These are phyloP conservation scores for Erythrobasidium hasegawianum DNA, from an alignment of 1,284 basidiomycete genomes.

Conservation along the genomic window DNA sequence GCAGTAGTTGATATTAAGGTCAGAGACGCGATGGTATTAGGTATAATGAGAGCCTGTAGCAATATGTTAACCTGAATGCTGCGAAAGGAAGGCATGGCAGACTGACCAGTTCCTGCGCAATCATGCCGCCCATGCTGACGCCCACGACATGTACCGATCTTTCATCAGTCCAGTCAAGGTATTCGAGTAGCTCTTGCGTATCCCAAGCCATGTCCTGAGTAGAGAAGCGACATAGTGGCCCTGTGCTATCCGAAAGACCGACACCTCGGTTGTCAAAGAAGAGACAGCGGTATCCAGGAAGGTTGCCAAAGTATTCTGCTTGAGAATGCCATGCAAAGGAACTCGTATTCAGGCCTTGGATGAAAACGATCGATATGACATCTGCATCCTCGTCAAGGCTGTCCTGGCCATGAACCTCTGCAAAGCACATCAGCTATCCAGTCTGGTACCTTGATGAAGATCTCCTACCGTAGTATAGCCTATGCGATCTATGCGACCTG, in stretches of 20 bases:
- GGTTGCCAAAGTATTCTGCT: slow-evolving; percentile 45
- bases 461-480: slow-evolving; percentile 41
- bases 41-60: slow-evolving; percentile 60
- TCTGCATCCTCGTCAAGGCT: slow-evolving; percentile 6
- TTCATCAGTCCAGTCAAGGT: slow-evolving; percentile 64
- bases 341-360: slow-evolving; percentile 27
- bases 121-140: slow-evolving; percentile 64
- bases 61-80: not conserved
- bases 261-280: slow-evolving; percentile 84
- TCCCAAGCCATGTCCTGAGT: slow-evolving; percentile 77
- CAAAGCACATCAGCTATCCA: not conserved
- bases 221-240: slow-evolving; percentile 48
- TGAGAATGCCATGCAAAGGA: slow-evolving; percentile 48
- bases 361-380: slow-evolving; percentile 34
- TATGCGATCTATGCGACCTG: slow-evolving; percentile 17
- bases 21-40: slow-evolving; percentile 64
- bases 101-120: slow-evolving; percentile 46
- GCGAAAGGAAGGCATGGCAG: not conserved
- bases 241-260: slow-evolving; percentile 16
- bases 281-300: slow-evolving; percentile 56
- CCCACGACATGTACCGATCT: slow-evolving; percentile 68
- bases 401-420: slow-evolving; percentile 40
- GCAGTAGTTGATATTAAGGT: slow-evolving; percentile 67
- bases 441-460: not conserved
- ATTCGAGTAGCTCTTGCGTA: slow-evolving; percentile 63